Evolutionary conservation across 2,329 filamentous ascomycete genomes (phyloP), one percentile per base, ranked within the genome.

Genomic region (Acephala macrosclerotiorum): DNA sequence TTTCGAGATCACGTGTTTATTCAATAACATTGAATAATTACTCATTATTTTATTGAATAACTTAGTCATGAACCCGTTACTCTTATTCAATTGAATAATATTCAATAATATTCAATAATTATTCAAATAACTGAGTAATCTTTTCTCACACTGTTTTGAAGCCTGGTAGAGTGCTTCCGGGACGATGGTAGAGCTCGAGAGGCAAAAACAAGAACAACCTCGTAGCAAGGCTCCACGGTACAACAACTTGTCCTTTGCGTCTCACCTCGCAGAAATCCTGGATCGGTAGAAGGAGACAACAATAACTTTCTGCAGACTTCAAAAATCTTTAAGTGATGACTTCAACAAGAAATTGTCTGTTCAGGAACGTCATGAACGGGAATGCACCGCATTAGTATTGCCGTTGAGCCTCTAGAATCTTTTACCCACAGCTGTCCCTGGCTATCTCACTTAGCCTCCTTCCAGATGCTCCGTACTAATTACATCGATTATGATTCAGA

Each of bases 251-350:
- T 16, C 16, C 16, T 42, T 12, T 6, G n/a, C n/a, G 8, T 35
- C 3, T 29, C 11, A 25, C 26, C 36, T 22, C 18, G 49, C 51
- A 55, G 26, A 5, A 55, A 20, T 18, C 7, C 11, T 55, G 26
- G 12, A 53, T 42, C 20, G 1, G 3, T 8, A 12, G 1, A 38
- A 60, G 20, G 26, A 47, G 5, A 49, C 1, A 25, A 29, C 14
- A 18, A 26, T 60, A n/a, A 16, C 7, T 1, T 55, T 55, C 26
- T 25, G 29, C 33, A 22, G 7, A 7, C 33, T 36, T 22, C 14
- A 8, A 65, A 57, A 57, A 22, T 29, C 35, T n/a, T 29, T 22
- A 8, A 61, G 25, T 58, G 55, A 66, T 66, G 65, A 64, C 60
- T 66, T 66, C 65, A 66, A 64, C 29, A 61, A 25, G 4, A 33